A percentile compares a stretch with the other conserved stretches of the same genome.
These are phyloP conservation scores for Tolypocladium amazonense DNA, from an alignment of 2,329 filamentous ascomycete genomes.

Conservation along the genomic window DNA sequence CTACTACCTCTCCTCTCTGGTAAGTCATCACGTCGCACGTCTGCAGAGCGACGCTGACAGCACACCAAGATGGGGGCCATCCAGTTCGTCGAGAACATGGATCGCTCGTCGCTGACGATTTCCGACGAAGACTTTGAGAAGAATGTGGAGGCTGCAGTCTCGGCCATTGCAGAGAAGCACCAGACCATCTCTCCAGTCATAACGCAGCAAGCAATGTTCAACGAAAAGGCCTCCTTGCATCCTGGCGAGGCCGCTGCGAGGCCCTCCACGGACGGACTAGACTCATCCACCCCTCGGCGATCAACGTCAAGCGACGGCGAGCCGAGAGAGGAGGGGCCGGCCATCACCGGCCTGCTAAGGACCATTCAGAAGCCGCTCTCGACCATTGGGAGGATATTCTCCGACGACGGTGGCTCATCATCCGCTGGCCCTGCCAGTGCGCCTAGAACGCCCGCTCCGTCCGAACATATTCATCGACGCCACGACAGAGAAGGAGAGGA, in stretches of 20 bases:
- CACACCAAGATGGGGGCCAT: conserved; percentile 68
- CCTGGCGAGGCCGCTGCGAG: conserved; percentile 21
- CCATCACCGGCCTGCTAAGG: conserved; percentile 74
- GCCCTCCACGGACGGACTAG: conserved; percentile 29
- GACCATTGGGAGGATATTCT: conserved; percentile 91
- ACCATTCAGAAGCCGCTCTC: conserved; percentile 86
- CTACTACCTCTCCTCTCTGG: conserved; percentile 91
- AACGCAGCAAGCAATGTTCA: conserved; percentile 27
- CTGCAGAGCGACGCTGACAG: not conserved
- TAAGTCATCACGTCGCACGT: conserved; percentile 17
- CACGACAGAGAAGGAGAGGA: conserved; percentile 8
- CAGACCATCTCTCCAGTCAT: conserved; percentile 37
- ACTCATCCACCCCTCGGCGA: conserved; percentile 30
- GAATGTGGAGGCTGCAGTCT: conserved; percentile 94
- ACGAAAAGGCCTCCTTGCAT: conserved; percentile 29
- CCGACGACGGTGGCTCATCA: conserved; percentile 46
- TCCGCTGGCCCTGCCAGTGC: conserved; percentile 20
- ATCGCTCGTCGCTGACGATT: conserved; percentile 86
- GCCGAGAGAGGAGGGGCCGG: conserved; percentile 59
- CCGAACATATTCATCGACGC: conserved; percentile 19
- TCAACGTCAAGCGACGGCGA: conserved; percentile 46
- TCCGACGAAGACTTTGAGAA: conserved; percentile 90
- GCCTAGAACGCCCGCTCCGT: conserved; percentile 25
- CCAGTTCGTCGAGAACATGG: conserved; percentile 93
- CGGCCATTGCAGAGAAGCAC: conserved; percentile 87